Conservation (phyloP, 2,329 filamentous ascomycete species). For the Diaporthe aspalathi region DNA sequence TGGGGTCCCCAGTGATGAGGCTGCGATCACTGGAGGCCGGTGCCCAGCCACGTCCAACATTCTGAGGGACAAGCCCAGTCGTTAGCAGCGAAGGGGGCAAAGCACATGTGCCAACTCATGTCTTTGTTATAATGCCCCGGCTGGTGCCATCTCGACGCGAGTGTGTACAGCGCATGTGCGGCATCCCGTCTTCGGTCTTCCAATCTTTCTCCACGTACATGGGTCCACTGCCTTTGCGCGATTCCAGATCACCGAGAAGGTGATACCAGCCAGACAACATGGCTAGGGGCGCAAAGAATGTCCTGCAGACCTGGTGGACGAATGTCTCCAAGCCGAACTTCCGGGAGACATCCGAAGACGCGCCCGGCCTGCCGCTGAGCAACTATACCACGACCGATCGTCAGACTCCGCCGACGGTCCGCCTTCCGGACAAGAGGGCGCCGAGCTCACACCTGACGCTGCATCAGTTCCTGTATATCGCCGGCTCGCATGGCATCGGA, state of each 20-base stretch:
- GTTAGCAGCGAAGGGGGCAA: background rate
- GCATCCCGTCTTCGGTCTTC: slow-evolving; percentile 8
- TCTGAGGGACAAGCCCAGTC: slow-evolving; percentile 3
- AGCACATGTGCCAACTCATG: background rate
- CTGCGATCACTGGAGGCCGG: slow-evolving; percentile 8
- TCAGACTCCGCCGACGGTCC: background rate
- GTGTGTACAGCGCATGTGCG: background rate
- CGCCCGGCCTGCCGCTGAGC: slow-evolving; percentile 24
- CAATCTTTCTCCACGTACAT: slow-evolving; percentile 1
- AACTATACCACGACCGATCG: slow-evolving; percentile 13
- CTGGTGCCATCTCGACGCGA: background rate
- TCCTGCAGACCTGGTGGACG: slow-evolving; percentile 26
- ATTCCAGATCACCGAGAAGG: slow-evolving; percentile 12
- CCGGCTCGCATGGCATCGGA: slow-evolving; percentile 59
- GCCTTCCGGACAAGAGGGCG: slow-evolving; percentile 33
- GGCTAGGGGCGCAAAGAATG: slow-evolving; percentile 18
- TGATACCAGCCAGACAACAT: slow-evolving; percentile 14
- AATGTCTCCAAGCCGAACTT: slow-evolving; percentile 32
- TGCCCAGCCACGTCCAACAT: slow-evolving; percentile 20
- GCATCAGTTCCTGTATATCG: slow-evolving; percentile 62
- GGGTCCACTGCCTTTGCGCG: background rate
- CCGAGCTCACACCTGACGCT: slow-evolving; percentile 55
- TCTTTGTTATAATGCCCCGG: slow-evolving; percentile 3
- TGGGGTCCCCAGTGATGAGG: slow-evolving; percentile 29
- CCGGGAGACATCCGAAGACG: slow-evolving; percentile 25